Percentiles rank a stretch among this genome's conserved stretches.
These are phyloP conservation scores for Sporothrix sp. DNA, from an alignment of 2,329 filamentous ascomycete genomes.

Conservation along the genomic window DNA sequence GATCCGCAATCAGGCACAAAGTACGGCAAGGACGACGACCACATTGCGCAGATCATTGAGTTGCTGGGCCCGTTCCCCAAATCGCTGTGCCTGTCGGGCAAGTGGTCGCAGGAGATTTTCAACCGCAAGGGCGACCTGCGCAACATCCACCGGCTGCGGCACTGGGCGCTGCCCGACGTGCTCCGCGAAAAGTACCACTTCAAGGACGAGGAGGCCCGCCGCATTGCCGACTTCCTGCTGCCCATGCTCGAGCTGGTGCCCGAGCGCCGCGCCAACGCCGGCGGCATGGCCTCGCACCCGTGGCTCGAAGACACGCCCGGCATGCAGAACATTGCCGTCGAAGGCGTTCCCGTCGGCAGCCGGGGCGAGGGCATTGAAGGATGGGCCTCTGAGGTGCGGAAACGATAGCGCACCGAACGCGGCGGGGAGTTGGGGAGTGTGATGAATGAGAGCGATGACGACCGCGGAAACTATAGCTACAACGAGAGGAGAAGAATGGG, in stretches of 20 bases:
- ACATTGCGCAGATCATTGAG: constrained; percentile 98
- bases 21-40: constrained; percentile 98
- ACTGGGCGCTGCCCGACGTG: constrained; percentile 92
- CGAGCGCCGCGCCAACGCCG: constrained; percentile 84
- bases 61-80: constrained; percentile 89
- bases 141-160: constrained; percentile 90
- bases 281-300: constrained; percentile 79
- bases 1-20: constrained; percentile 97
- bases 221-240: constrained; percentile 69
- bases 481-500: background rate
- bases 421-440: no score
- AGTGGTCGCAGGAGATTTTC: constrained; percentile 98
- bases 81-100: constrained; percentile 80
- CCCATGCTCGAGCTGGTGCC: constrained; percentile 89
- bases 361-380: constrained; percentile 89
- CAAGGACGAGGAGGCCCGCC: constrained; percentile 66
- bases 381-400: constrained; percentile 83
- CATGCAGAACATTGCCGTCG: constrained; percentile 72
- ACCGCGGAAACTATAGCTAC: no score
- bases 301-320: constrained; percentile 81
- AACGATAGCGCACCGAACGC: no score
- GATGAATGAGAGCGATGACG: no score
- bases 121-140: constrained; percentile 94
- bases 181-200: constrained; percentile 97
- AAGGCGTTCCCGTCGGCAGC: constrained; percentile 65